phyloP scores from a whole-genome alignment of 1,284 basidiomycete species.

The Melanopsichium pennsylvanicum region DNA sequence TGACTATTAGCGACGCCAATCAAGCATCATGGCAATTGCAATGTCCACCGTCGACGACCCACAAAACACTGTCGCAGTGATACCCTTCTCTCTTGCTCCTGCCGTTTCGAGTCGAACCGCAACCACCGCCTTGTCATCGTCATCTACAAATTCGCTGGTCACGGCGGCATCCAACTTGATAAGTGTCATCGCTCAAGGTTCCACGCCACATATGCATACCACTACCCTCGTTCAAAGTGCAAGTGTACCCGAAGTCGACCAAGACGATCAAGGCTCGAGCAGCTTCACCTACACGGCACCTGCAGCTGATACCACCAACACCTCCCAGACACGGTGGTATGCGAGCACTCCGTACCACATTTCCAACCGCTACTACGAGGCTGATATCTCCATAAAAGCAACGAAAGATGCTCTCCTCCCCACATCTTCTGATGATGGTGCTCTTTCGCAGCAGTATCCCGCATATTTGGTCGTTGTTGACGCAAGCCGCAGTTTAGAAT shows the following conservation, averaged over 20 bases:
- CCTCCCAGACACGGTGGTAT: conserved; percentile 9
- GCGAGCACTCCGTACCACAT: conserved; percentile 43
- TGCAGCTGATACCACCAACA: not conserved
- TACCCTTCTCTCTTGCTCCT: conserved; percentile 13
- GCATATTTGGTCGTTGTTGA: conserved; percentile 42
- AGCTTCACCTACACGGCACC: conserved; percentile 34
- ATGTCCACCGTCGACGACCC: not conserved
- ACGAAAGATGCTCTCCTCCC: conserved; percentile 9
- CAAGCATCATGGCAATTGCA: conserved; percentile 11
- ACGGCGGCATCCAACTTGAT: conserved; percentile 34
- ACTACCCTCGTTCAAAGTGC: not conserved
- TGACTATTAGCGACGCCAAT: too few species aligned
- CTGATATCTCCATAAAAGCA: conserved; percentile 42
- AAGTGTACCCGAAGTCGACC: too few species aligned
- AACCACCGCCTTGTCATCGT: not conserved
- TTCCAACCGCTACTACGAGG: conserved; percentile 56
- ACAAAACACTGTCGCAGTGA: conserved; percentile 37
- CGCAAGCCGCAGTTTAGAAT: conserved; percentile 15
- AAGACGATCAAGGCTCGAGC: conserved; percentile 26
- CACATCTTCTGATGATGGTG: not conserved
- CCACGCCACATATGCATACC: too few species aligned
- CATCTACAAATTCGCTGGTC: conserved; percentile 2
- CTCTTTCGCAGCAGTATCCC: conserved; percentile 11
- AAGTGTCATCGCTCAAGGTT: conserved; percentile 37
- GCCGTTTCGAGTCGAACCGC: conserved; percentile 1